These are phyloP conservation scores for Ilyonectria mors-panacis DNA, from an alignment of 2,329 filamentous ascomycete genomes.

Conservation along the genomic window DNA sequence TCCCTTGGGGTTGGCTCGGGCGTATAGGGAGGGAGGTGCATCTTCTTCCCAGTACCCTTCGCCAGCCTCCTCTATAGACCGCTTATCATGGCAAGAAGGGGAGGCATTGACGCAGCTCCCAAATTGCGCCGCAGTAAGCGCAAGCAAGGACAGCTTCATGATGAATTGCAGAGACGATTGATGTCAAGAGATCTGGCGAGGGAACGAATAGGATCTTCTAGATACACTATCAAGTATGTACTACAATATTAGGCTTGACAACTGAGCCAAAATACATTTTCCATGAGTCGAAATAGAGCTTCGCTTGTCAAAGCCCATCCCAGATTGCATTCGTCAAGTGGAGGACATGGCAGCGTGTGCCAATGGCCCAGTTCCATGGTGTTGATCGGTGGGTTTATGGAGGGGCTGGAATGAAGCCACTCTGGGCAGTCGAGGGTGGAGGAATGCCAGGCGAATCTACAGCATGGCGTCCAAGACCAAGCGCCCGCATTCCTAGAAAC, in stretches of 20 bases:
- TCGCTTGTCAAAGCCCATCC: neutral
- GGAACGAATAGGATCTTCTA: neutral
- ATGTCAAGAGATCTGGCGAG: neutral
- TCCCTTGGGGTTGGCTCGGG: slow-evolving; percentile 24
- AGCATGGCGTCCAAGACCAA: neutral
- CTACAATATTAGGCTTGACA: neutral
- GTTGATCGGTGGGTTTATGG: neutral
- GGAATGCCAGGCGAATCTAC: neutral
- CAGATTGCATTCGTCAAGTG: slow-evolving; percentile 1
- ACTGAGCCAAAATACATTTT: neutral
- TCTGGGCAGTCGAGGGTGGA: neutral
- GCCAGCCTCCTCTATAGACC: neutral
- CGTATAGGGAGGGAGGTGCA: slow-evolving; percentile 10
- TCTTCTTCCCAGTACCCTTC: slow-evolving; percentile 30
- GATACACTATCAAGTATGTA: neutral
- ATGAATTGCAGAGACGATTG: slow-evolving; percentile 2
- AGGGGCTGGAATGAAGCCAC: neutral
- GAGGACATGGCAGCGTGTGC: neutral
- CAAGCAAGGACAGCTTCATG: slow-evolving; percentile 28
- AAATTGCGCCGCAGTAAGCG: slow-evolving; percentile 16
- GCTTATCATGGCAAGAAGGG: neutral
- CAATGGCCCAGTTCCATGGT: neutral
- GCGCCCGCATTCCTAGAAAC: neutral
- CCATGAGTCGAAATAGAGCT: neutral
- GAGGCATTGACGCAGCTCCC: slow-evolving; percentile 4